These are phyloP conservation scores for Lentithecium fluviatile DNA, from an alignment of 495 filamentous ascomycete genomes.

Conservation along the genomic window DNA sequence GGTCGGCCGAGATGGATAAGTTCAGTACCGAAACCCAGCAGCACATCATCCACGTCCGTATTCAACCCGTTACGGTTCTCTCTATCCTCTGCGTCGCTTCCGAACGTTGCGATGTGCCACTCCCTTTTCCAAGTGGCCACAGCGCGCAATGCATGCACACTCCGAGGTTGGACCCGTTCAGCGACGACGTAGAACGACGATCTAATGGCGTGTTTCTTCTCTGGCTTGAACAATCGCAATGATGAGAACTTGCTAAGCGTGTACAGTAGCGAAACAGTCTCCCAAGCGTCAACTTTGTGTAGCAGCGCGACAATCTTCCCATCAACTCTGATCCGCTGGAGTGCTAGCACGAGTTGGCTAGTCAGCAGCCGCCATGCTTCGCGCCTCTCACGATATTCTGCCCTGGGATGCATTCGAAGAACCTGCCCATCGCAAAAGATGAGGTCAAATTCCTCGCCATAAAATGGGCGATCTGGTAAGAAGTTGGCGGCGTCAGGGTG, in stretches of 20 bases:
- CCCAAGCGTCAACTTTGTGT: conserved; percentile 50
- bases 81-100: conserved; percentile 1
- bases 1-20: too few relatives aligned
- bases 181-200: conserved; percentile 61
- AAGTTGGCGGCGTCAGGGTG: conserved; percentile 51
- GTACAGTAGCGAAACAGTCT: conserved; percentile 46
- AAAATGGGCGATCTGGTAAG: conserved; percentile 37
- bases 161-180: conserved; percentile 43
- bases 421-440: conserved; percentile 60
- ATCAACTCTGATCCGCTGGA: conserved; percentile 48
- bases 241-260: conserved; percentile 48
- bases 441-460: conserved; percentile 49
- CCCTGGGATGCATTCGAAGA: conserved; percentile 49
- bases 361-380: conserved; percentile 48
- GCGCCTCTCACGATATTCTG: conserved; percentile 44
- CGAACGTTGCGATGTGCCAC: conserved; percentile 11
- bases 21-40: too few relatives aligned
- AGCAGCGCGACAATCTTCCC: conserved; percentile 54
- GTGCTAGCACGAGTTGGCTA: conserved; percentile 51
- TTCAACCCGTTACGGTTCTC: too few relatives aligned
- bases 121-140: conserved; percentile 6
- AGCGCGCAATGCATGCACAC: not conserved
- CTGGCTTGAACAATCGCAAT: conserved; percentile 53
- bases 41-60: too few relatives aligned
- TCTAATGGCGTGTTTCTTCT: conserved; percentile 43